Percentiles rank a stretch among this genome's conserved stretches.
These are phyloP conservation scores for Neurospora pannonica DNA, from an alignment of 495 filamentous ascomycete genomes.

Conservation along the genomic window DNA sequence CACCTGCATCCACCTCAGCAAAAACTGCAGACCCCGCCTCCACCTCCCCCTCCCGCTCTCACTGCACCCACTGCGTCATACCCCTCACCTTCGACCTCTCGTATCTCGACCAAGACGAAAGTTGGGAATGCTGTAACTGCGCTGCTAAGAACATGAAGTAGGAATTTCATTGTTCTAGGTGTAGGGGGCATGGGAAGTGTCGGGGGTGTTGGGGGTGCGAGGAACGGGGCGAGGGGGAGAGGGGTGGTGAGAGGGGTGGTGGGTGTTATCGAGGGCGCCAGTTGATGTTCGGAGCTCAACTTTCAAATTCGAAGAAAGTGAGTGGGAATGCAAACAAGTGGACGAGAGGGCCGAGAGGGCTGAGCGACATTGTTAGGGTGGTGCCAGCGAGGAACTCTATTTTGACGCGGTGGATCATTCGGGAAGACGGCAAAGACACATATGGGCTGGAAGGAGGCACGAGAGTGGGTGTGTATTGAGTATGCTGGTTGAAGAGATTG, in stretches of 20 bases:
- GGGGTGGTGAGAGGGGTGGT: too few relatives aligned
- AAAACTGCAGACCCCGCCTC: not conserved
- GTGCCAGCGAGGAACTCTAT: not conserved
- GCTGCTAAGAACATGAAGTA: not conserved
- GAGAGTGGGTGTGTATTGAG: not conserved
- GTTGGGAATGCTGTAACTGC: constrained; percentile 11
- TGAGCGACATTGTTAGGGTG: not conserved
- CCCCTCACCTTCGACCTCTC: not conserved
- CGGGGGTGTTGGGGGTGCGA: not conserved
- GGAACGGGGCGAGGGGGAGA: not conserved
- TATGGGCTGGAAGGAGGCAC: too few relatives aligned
- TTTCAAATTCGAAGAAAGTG: too few relatives aligned
- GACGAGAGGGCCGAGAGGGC: too few relatives aligned
- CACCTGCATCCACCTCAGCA: not conserved
- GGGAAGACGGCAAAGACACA: too few relatives aligned
- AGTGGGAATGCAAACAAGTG: too few relatives aligned
- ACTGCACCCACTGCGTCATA: not conserved
- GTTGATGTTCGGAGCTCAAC: too few relatives aligned
- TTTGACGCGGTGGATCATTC: not conserved
- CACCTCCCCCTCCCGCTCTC: not conserved
- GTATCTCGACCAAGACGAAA: not conserved
- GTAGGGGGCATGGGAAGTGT: not conserved
- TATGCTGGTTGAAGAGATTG: not conserved
- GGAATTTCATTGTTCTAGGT: constrained; percentile 3
- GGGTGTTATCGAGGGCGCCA: too few relatives aligned